Conservation (phyloP, 2,329 filamentous ascomycete species). For the Pseudogymnoascus destructans region DNA sequence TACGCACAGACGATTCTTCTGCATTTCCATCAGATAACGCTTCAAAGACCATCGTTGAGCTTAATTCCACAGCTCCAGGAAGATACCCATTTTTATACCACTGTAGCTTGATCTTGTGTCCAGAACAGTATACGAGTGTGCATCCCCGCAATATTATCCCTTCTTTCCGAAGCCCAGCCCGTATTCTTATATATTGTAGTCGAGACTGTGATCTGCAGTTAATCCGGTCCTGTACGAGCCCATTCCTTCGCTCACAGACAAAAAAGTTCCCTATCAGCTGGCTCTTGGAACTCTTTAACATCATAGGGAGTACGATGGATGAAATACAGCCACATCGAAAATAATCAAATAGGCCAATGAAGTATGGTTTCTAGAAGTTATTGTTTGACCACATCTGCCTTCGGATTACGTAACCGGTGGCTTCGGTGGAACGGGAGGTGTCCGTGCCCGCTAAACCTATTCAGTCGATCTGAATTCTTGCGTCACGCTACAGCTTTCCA, state of each 20-base stretch:
- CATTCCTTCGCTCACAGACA: neutral
- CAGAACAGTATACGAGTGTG: neutral
- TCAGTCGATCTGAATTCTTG: neutral
- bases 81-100: conserved; percentile 2
- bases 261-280: neutral
- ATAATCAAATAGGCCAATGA: neutral
- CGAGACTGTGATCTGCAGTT: neutral
- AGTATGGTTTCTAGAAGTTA: neutral
- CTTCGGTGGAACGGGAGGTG: neutral
- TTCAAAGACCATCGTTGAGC: neutral
- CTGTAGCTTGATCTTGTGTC: neutral
- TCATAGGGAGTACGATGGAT: neutral
- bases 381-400: neutral
- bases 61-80: neutral
- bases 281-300: neutral
- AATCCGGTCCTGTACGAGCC: neutral
- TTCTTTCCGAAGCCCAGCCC: neutral
- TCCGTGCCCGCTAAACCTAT: neutral
- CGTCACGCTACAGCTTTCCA: neutral
- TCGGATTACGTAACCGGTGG: neutral
- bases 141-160: neutral
- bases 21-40: neutral
- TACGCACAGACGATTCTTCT: conserved; percentile 1
- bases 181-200: neutral
- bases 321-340: neutral